A percentile compares a stretch with the other conserved stretches of the same genome.
Evolutionary conservation across 352 stramenopile genomes (phyloP).

Genomic region (Globisporangium nagaii): DNA sequence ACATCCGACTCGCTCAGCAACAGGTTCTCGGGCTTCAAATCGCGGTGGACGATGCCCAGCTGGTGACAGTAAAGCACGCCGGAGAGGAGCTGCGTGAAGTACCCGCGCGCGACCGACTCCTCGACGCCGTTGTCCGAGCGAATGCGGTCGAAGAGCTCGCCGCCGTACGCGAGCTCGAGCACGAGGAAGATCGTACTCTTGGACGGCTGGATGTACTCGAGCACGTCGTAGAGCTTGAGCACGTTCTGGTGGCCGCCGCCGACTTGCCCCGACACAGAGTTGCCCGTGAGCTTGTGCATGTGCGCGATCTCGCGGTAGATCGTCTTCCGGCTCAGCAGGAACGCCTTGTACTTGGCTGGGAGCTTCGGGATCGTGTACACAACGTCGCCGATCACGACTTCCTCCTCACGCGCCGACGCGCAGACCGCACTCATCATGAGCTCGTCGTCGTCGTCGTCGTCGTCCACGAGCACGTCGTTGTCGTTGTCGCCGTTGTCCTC

Average conservation of each 20-base stretch:
- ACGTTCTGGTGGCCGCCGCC: conserved; percentile 92
- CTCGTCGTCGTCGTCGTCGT: conserved; percentile 28
- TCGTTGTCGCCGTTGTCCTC: conserved; percentile 10
- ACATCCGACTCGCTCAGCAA: conserved; percentile 87
- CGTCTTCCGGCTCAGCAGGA: conserved; percentile 87
- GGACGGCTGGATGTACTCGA: conserved; percentile 93
- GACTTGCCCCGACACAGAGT: conserved; percentile 66
- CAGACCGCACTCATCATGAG: conserved; percentile 24
- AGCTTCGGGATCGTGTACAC: conserved; percentile 77
- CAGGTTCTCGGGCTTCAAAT: conserved; percentile 97
- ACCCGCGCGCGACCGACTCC: conserved; percentile 74
- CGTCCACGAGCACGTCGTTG: not conserved
- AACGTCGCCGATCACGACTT: conserved; percentile 26
- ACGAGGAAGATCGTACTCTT: conserved; percentile 94
- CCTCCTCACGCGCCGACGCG: conserved; percentile 11
- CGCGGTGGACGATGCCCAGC: conserved; percentile 91
- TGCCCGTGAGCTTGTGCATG: conserved; percentile 90
- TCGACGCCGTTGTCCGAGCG: conserved; percentile 77
- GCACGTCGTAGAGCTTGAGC: conserved; percentile 93
- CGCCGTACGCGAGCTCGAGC: conserved; percentile 86
- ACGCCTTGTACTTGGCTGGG: conserved; percentile 90
- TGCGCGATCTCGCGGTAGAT: conserved; percentile 95
- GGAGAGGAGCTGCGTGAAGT: conserved; percentile 87
- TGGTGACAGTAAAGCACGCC: conserved; percentile 90
- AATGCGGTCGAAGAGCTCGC: conserved; percentile 93